Percentiles rank a stretch among this genome's conserved stretches.
These are phyloP conservation scores for Durio zibethinus DNA, from an alignment of 345 rosid species.

Conservation along the genomic window DNA sequence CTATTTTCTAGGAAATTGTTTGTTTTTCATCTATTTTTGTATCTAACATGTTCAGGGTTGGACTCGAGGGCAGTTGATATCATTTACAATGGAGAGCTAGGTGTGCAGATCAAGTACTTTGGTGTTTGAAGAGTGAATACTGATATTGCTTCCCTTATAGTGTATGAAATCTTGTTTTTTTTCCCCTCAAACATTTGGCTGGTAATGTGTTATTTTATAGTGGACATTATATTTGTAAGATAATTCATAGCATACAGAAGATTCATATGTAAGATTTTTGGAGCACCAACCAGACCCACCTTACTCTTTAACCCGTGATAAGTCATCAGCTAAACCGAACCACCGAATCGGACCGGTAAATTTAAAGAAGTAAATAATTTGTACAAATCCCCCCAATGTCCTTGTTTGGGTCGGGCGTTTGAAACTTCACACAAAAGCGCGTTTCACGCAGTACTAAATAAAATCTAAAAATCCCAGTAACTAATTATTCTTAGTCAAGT, in stretches of 20 bases:
- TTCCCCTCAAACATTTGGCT: not conserved
- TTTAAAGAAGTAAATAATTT: not conserved
- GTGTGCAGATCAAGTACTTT: not conserved
- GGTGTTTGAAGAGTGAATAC: not conserved
- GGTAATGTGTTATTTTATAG: not conserved
- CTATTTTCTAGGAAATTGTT: not conserved
- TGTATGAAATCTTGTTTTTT: not conserved
- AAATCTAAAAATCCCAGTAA: not conserved
- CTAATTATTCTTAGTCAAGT: not conserved
- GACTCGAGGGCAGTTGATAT: not conserved
- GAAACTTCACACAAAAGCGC: not conserved
- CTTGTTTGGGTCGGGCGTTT: not conserved
- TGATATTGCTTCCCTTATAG: not conserved
- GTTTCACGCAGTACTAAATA: not conserved
- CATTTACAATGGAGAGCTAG: not conserved
- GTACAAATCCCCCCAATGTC: not conserved
- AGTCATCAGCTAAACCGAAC: too few relatives aligned
- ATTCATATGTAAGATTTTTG: conserved; percentile 65
- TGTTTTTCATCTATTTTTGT: not conserved
- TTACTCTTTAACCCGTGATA: not conserved
- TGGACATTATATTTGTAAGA: not conserved
- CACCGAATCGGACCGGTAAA: too few relatives aligned
- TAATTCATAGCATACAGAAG: not conserved
- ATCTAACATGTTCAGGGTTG: not conserved
- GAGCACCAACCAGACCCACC: conserved; percentile 75